phyloP scores from a whole-genome alignment of 2,329 filamentous ascomycete species.

The Talaromyces marneffei region DNA sequence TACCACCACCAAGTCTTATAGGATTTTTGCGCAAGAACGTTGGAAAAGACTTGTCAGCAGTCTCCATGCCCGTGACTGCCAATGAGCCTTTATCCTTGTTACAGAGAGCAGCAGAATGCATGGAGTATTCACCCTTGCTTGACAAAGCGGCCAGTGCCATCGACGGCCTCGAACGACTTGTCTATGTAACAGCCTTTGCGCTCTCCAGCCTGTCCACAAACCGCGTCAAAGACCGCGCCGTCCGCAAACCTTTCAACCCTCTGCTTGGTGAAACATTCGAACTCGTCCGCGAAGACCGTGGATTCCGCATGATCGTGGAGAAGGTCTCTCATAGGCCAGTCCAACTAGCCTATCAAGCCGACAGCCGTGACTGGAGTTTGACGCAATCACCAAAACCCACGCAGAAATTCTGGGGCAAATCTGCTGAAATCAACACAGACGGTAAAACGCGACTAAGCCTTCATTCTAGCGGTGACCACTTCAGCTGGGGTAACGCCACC shows the following conservation, averaged over 20 bases:
- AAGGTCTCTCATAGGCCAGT: slow-evolving; percentile 93
- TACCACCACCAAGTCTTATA: slow-evolving; percentile 82
- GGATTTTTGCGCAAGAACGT: slow-evolving; percentile 95
- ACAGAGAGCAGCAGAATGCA: slow-evolving; percentile 80
- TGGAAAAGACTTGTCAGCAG: slow-evolving; percentile 92
- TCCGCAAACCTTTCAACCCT: slow-evolving; percentile 95
- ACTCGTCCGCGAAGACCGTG: slow-evolving; percentile 77
- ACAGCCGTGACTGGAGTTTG: slow-evolving; percentile 78
- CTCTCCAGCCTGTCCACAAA: slow-evolving; percentile 76
- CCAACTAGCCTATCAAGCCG: slow-evolving; percentile 86
- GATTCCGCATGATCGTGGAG: slow-evolving; percentile 87
- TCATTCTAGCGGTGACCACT: slow-evolving; percentile 70
- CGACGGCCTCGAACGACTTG: slow-evolving; percentile 63
- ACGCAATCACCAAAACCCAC: slow-evolving; percentile 80
- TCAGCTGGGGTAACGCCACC: slow-evolving; percentile 82
- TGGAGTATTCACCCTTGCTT: slow-evolving; percentile 84
- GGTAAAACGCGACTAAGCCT: slow-evolving; percentile 75
- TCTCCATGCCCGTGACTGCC: slow-evolving; percentile 94
- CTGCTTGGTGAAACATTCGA: slow-evolving; percentile 95
- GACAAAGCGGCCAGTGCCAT: slow-evolving; percentile 60
- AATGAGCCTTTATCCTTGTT: slow-evolving; percentile 88
- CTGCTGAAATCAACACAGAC: slow-evolving; percentile 86
- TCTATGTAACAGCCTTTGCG: slow-evolving; percentile 86
- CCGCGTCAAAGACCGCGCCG: slow-evolving; percentile 81
- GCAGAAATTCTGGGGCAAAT: slow-evolving; percentile 99